Evolutionary conservation across 164 flowering plant species (phyloP), one percentile per base, ranked within the genome.

Genomic region (Hamamelis virginiana): DNA sequence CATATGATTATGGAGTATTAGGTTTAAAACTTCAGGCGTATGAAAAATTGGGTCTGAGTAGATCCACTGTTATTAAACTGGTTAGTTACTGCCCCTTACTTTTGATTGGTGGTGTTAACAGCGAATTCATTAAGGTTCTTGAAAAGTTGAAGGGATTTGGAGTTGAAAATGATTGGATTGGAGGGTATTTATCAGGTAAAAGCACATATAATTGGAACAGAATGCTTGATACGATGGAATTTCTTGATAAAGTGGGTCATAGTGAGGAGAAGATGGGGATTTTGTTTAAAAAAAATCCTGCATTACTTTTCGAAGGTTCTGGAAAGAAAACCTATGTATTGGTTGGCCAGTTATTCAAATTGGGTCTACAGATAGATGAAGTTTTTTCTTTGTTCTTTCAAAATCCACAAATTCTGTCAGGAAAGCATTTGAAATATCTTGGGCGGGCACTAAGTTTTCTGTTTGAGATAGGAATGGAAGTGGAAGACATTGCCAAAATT

Each of bases 201-300:
- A 68, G 60, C 46, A 44, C 77, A 3, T 85, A 70, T 52, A 68
- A 75, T 69, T 90, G 89, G 92, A 69, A 59, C 50, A 72, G 77
- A 71, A 78, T 86, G 74, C 67, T 75, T 53, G 77, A 77, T 9
- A 77, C 78, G 1, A 57, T 86, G 22, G 52, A 70, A 55, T 82
- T 90, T 74, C 84, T 88, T 67, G 74, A 72, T 11, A 72, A 75
- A 72, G 75, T 85, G 47, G 92, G 92, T 25, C 86, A 67, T 65
- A 72, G 51, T n/a, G 65, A 71, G 69, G 75, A 66, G 61, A 74
- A 80, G 57, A 72, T 85, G 71, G 57, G 72, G 23, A 43, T 22
- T 22, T 67, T 88, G 65, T 67, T 86, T 15, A 71, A 66, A 26
- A 59, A 15, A 9, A 73, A 82, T 74, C 85, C 87, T 28, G 68